Conservation (phyloP, 371 early-diverging fungal species). For the Mycotypha africana region DNA sequence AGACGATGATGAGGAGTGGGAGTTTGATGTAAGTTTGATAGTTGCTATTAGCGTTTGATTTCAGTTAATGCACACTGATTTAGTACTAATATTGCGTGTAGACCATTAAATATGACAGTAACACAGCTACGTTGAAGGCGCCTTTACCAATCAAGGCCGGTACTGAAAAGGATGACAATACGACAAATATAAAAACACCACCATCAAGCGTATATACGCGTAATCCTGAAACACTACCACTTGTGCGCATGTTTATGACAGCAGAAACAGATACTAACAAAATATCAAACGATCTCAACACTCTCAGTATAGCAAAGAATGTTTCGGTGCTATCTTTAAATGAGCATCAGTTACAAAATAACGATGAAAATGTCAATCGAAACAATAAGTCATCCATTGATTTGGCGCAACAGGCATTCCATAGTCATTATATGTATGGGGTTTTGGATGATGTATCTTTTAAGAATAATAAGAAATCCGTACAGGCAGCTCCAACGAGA, state of each 20-base stretch:
- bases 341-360: no score
- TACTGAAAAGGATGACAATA: background rate
- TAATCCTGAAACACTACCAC: conserved; percentile 31
- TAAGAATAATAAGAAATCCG: background rate
- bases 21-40: conserved; percentile 37
- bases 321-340: no score
- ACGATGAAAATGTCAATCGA: no score
- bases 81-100: no score
- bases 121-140: conserved; percentile 1
- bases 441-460: background rate
- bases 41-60: no score
- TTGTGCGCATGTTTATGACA: conserved; percentile 38
- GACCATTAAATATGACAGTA: no score
- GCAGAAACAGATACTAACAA: conserved; percentile 13
- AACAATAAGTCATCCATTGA: no score
- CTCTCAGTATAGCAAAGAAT: background rate
- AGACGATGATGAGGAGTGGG: conserved; percentile 39
- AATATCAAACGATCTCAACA: no score
- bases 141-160: background rate
- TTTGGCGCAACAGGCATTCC: no score
- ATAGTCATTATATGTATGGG: no score
- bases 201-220: conserved; percentile 23
- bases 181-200: conserved; percentile 1
- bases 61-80: no score
- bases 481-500: no score